Evolutionary conservation across 495 filamentous ascomycete species (phyloP).

Genomic region (Xylaria scruposa): DNA sequence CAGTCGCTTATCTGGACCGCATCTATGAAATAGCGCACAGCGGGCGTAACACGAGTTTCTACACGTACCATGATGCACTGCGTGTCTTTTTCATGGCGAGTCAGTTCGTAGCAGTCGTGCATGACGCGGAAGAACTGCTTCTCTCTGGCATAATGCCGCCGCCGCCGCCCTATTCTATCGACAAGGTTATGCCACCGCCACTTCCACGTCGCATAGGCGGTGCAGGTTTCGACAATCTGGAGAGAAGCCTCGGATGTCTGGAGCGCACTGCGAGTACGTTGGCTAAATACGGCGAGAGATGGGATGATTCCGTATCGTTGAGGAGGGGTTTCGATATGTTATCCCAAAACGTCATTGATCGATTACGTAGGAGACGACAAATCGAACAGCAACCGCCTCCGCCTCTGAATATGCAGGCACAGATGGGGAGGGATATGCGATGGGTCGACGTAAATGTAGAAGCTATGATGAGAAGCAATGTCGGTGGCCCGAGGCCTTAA

Average conservation of each 20-base stretch:
- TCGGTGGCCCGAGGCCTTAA: constrained; percentile 28
- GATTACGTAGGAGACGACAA: constrained; percentile 38
- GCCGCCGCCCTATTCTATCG: constrained; percentile 41
- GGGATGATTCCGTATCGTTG: constrained; percentile 54
- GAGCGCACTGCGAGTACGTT: constrained; percentile 52
- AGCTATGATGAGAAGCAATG: constrained; percentile 42
- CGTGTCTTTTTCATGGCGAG: constrained; percentile 74
- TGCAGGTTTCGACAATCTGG: constrained; percentile 46
- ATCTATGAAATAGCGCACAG: constrained; percentile 62
- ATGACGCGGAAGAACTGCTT: constrained; percentile 59
- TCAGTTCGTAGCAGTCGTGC: constrained; percentile 71
- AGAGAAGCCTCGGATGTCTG: constrained; percentile 53
- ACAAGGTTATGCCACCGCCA: constrained; percentile 46
- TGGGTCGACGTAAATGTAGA: constrained; percentile 49
- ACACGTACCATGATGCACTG: constrained; percentile 76
- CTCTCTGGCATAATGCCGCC: constrained; percentile 44
- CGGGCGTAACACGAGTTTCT: constrained; percentile 59
- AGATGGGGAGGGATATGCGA: constrained; percentile 43
- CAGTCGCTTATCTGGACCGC: constrained; percentile 71
- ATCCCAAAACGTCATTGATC: constrained; percentile 44
- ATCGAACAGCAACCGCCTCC: constrained; percentile 37
- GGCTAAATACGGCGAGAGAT: constrained; percentile 56
- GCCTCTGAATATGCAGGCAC: constrained; percentile 32
- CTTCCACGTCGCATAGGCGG: constrained; percentile 39
- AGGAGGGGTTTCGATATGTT: constrained; percentile 52